These are phyloP conservation scores for Lipomyces yamanashiensis DNA, from an alignment of 805 yeast genomes.

Conservation along the genomic window DNA sequence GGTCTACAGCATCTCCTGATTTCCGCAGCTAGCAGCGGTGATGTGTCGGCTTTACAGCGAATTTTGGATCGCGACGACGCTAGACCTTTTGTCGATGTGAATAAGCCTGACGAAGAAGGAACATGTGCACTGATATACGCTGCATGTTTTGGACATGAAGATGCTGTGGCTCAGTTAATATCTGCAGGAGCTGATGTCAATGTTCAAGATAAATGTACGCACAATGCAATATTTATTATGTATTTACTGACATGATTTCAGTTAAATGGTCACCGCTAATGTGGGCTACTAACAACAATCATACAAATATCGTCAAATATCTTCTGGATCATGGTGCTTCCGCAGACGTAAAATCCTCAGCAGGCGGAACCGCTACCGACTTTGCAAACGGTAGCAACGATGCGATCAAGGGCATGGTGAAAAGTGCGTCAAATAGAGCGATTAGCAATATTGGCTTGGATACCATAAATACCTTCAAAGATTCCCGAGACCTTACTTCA, in stretches of 20 bases:
- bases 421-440: constrained; percentile 7
- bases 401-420: constrained; percentile 61
- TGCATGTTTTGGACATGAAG: constrained; percentile 49
- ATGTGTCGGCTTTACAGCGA: constrained; percentile 40
- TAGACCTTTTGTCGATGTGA: constrained; percentile 40
- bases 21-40: constrained; percentile 47
- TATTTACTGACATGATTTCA: background rate
- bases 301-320: constrained; percentile 57
- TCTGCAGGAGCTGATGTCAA: constrained; percentile 47
- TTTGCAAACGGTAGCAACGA: constrained; percentile 58
- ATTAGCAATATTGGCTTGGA: constrained; percentile 16
- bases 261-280: constrained; percentile 60
- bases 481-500: constrained; percentile 33
- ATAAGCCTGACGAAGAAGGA: constrained; percentile 48
- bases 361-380: constrained; percentile 58
- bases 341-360: constrained; percentile 53
- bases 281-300: constrained; percentile 81
- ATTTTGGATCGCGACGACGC: constrained; percentile 42
- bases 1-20: constrained; percentile 43
- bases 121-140: constrained; percentile 49
- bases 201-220: constrained; percentile 43
- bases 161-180: constrained; percentile 45
- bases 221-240: background rate
- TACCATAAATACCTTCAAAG: constrained; percentile 39
- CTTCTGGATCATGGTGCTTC: constrained; percentile 70